Base-by-base conservation (phyloP, 805 yeast species). In the Hanseniaspora pseudoguilliermondii region DNA sequence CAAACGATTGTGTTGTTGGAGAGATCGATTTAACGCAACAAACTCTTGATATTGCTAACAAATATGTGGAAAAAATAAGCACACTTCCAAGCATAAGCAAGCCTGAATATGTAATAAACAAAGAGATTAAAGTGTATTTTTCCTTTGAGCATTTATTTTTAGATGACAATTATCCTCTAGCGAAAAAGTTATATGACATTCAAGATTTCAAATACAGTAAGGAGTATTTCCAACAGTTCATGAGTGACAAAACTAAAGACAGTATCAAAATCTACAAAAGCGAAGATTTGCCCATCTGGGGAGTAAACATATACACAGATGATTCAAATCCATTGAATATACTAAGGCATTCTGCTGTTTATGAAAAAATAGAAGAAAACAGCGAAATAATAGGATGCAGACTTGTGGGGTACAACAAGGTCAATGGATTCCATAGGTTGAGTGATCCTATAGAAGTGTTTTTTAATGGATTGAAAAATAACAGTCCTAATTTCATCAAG, bases 261-360 rank as follows among this genome's bases (percentile, higher is more conserved):
- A 15, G 7, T 11, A 18, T 49, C 13, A 20, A 1, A n/a, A 8
- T 51, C 16, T 52, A 27, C 16, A 46, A 52, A 38, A 27, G 41
- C 16, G 44, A 38, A 5, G 44, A 52, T 8, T 44, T 52, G 46
- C 49, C 55, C 18, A 38, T 89, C 1, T 91, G 97, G 97, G 98
- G 98, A 2, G 78, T 90, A 1, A 95, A 90, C 46, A 73, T 93
- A 0, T 93, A 91, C 68, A 86, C 97, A 0, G 97, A 93, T 68
- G 98, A 91, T 67, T 84, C 95, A 0, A 96, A 91, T 66, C 71
- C 90, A 2, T 74, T 91, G 39, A 74, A 86, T 5, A 84, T 82
- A 0, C 70, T 91, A 52, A 77, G 80, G 59, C 97, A 93, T 63
- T 71, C 81, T 59, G 96, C 96, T 0, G 69, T 83, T 47, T 73